A percentile compares a stretch with the other conserved stretches of the same genome.
These are phyloP conservation scores for Colletotrichum abscissum DNA, from an alignment of 2,329 filamentous ascomycete genomes.

Conservation along the genomic window DNA sequence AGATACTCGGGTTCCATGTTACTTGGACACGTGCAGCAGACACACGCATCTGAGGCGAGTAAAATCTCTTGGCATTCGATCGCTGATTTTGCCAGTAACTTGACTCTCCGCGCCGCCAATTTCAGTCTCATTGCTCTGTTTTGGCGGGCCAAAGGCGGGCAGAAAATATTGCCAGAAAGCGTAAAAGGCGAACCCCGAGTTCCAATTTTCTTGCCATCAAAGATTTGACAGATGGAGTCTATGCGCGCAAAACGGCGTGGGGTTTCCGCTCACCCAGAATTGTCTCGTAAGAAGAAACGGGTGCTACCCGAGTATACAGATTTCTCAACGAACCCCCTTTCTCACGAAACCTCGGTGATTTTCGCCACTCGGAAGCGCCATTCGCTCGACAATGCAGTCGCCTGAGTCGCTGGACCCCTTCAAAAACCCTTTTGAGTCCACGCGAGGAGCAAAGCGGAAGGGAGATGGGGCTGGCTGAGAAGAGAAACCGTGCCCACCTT, in stretches of 20 bases:
- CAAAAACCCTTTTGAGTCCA: background rate
- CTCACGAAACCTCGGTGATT: background rate
- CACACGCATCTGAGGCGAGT: background rate
- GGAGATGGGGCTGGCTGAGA: no score
- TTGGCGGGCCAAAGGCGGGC: background rate
- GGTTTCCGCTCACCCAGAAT: background rate
- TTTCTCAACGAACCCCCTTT: background rate
- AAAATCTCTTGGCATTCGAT: background rate
- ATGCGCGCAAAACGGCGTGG: background rate
- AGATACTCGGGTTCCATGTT: background rate
- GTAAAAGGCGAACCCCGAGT: background rate
- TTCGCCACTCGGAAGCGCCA: conserved; percentile 13
- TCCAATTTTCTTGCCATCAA: background rate
- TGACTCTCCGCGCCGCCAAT: background rate
- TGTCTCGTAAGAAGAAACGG: background rate
- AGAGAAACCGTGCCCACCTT: background rate
- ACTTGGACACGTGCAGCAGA: background rate
- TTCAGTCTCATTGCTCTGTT: background rate
- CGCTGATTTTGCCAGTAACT: no score
- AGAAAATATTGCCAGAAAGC: background rate
- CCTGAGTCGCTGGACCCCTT: conserved; percentile 16
- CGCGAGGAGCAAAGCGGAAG: background rate
- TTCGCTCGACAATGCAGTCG: conserved; percentile 10
- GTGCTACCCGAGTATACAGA: background rate
- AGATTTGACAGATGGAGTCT: background rate